Evolutionary conservation across 148 eudicot species (phyloP).

Genomic region (Linanthus parryae): DNA sequence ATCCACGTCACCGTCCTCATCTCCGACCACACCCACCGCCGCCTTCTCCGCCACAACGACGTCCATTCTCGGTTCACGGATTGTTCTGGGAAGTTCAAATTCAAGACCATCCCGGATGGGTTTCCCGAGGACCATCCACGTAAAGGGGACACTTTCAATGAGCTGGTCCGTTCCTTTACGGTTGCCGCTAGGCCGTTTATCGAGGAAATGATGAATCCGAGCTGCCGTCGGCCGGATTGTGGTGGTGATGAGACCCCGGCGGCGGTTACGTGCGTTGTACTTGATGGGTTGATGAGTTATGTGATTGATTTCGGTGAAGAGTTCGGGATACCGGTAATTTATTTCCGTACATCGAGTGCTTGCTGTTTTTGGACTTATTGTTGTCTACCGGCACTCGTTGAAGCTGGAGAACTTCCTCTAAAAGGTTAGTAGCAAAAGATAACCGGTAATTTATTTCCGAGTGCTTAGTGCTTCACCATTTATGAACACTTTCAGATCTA

Average conservation of each 20-base stretch:
- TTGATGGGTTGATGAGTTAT: slow-evolving; percentile 26
- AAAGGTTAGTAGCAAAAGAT: neutral
- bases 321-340: slow-evolving; percentile 2
- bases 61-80: neutral
- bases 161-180: neutral
- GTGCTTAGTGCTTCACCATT: neutral
- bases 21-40: neutral
- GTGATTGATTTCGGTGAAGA: slow-evolving; percentile 13
- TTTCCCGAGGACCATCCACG: slow-evolving; percentile 3
- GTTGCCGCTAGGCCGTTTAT: neutral
- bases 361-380: slow-evolving; percentile 3
- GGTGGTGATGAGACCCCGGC: neutral
- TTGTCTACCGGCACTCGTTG: neutral
- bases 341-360: slow-evolving; percentile 1
- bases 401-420: slow-evolving; percentile 2
- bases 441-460: neutral
- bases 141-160: neutral
- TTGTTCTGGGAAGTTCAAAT: neutral
- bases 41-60: neutral
- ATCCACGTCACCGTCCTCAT: slow-evolving; percentile 9
- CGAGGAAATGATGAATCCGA: slow-evolving; percentile 4
- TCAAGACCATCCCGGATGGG: slow-evolving; percentile 1
- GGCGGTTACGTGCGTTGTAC: slow-evolving; percentile 19
- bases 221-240: too few relatives aligned
- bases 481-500: neutral